phyloP scores from a whole-genome alignment of 768 basidiomycete species.

The Cantharellus cinnabarinus region DNA sequence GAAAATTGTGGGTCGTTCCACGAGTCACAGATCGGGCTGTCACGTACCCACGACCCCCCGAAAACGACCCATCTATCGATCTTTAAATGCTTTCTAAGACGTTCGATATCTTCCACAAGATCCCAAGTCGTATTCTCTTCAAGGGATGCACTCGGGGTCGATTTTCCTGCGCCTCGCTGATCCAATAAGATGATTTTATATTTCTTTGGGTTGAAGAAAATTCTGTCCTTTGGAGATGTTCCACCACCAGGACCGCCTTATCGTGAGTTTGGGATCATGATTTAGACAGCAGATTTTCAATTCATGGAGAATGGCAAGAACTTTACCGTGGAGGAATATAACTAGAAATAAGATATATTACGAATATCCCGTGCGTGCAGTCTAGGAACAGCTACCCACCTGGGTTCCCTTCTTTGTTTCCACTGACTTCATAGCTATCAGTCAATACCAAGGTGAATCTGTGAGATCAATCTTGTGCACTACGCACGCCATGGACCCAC shows the following conservation, averaged over 20 bases:
- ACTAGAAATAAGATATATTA: conserved; percentile 22
- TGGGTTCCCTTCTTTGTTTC: conserved; percentile 55
- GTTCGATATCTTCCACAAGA: conserved; percentile 78
- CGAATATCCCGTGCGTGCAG: background rate
- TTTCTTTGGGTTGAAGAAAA: conserved; percentile 66
- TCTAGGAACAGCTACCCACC: conserved; percentile 22
- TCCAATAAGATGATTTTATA: conserved; percentile 73
- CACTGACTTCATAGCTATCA: conserved; percentile 58
- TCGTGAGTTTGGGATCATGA: conserved; percentile 4
- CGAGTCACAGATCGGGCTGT: background rate
- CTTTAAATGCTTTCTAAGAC: conserved; percentile 46
- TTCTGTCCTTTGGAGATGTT: conserved; percentile 39
- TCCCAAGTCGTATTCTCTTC: conserved; percentile 92
- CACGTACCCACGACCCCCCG: conserved; percentile 76
- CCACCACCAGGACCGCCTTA: conserved; percentile 71
- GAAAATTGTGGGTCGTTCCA: conserved; percentile 10
- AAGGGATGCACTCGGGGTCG: conserved; percentile 31
- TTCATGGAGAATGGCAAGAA: background rate
- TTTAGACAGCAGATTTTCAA: background rate
- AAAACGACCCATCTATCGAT: conserved; percentile 89
- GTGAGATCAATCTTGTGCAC: background rate
- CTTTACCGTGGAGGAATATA: conserved; percentile 56
- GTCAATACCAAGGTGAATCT: background rate
- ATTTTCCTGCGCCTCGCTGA: conserved; percentile 60
- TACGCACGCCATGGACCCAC: background rate